These are phyloP conservation scores for Neurospora sp. DNA, from an alignment of 2,329 filamentous ascomycete genomes.

Conservation along the genomic window DNA sequence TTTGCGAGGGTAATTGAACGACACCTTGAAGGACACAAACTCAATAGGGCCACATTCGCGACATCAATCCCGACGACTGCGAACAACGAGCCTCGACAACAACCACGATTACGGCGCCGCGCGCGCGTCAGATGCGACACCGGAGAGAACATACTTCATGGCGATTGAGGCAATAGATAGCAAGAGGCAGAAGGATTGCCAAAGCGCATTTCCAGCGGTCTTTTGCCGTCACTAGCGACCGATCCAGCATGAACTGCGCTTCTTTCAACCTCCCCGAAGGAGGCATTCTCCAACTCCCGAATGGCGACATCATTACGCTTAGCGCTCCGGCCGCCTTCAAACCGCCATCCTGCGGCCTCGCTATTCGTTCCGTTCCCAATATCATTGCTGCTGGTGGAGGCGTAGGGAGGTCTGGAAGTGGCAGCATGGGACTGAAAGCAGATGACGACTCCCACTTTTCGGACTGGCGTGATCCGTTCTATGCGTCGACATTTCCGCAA, in stretches of 20 bases:
- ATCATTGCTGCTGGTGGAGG: conserved; percentile 33
- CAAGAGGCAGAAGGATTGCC: conserved; percentile 16
- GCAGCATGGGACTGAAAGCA: conserved; percentile 5
- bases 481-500: conserved; percentile 85
- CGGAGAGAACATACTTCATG: conserved; percentile 14
- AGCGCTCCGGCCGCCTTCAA: conserved; percentile 49
- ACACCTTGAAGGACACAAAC: background rate
- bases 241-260: conserved; percentile 18
- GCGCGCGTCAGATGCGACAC: conserved; percentile 5
- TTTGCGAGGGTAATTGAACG: background rate
- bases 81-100: background rate
- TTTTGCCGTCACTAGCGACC: conserved; percentile 16
- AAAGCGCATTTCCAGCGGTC: conserved; percentile 11
- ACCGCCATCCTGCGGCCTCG: conserved; percentile 39
- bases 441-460: conserved; percentile 35
- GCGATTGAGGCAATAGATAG: conserved; percentile 18
- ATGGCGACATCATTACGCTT: conserved; percentile 46
- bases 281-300: conserved; percentile 16
- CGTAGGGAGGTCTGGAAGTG: conserved; percentile 19
- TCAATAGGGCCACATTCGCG: background rate
- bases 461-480: conserved; percentile 77
- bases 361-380: conserved; percentile 22
- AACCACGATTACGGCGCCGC: background rate
- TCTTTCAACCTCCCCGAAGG: conserved; percentile 16
- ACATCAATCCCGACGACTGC: background rate